phyloP scores from a whole-genome alignment of 768 basidiomycete genomes.

The Paxillus rubicundulus region DNA sequence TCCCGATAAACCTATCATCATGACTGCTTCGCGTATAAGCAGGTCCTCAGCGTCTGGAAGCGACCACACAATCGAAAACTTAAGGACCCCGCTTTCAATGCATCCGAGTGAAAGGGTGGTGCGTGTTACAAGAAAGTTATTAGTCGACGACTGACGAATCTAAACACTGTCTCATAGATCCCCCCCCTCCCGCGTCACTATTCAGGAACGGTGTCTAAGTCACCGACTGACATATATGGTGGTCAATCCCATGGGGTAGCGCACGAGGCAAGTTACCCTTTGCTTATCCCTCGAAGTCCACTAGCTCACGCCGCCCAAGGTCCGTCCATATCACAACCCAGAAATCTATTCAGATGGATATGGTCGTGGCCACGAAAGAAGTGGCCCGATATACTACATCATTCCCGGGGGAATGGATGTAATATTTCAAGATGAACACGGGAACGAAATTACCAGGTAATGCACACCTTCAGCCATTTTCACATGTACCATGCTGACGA shows the following conservation, averaged over 20 bases:
- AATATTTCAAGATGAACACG: slow-evolving; percentile 64
- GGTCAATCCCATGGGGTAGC: slow-evolving; percentile 19
- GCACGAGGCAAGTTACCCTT: slow-evolving; percentile 10
- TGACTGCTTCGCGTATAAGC: slow-evolving; percentile 15
- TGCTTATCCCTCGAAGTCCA: neutral
- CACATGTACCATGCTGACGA: neutral
- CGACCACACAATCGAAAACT: slow-evolving; percentile 31
- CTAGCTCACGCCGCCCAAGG: slow-evolving; percentile 15
- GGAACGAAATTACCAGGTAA: slow-evolving; percentile 63
- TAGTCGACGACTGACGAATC: neutral
- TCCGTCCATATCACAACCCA: slow-evolving; percentile 24
- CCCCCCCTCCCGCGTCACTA: slow-evolving; percentile 28
- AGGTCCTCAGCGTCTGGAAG: slow-evolving; percentile 24
- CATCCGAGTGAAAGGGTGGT: slow-evolving; percentile 30
- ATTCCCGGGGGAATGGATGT: slow-evolving; percentile 64
- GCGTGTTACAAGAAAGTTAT: slow-evolving; percentile 1
- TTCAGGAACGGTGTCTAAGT: slow-evolving; percentile 16
- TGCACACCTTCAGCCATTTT: neutral
- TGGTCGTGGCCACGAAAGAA: slow-evolving; percentile 19
- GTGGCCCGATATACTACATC: slow-evolving; percentile 51
- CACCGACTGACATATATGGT: slow-evolving; percentile 32
- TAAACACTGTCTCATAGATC: slow-evolving; percentile 17
- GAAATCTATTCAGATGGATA: slow-evolving; percentile 24
- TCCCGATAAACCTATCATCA: slow-evolving; percentile 21
- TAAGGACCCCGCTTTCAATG: slow-evolving; percentile 17